phyloP scores from a whole-genome alignment of 495 filamentous ascomycete species.

The Letharia columbiana region DNA sequence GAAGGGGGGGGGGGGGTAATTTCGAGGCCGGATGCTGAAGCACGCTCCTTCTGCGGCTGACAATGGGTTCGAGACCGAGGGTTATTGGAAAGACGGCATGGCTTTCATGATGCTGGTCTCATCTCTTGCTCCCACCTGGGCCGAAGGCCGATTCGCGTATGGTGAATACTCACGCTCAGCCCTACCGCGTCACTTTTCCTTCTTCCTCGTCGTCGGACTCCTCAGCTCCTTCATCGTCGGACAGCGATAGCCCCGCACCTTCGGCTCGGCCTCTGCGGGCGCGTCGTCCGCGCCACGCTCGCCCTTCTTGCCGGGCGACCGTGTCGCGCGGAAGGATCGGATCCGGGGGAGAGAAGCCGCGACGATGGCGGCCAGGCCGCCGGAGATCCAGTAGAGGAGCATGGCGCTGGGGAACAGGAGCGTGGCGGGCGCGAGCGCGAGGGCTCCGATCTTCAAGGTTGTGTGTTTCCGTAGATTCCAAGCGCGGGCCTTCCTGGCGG shows the following conservation, averaged over 20 bases:
- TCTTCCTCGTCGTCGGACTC: constrained; percentile 1
- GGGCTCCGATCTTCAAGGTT: constrained; percentile 31
- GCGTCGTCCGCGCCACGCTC: too few relatives aligned
- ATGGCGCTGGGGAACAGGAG: constrained; percentile 50
- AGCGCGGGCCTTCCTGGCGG: constrained; percentile 17
- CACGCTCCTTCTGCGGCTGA: background rate
- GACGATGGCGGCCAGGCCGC: constrained; percentile 27
- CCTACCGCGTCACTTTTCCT: background rate
- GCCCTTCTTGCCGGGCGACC: background rate
- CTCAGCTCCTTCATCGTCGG: constrained; percentile 9
- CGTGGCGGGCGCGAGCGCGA: constrained; percentile 41
- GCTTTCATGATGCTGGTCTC: background rate
- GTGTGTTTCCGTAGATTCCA: constrained; percentile 19
- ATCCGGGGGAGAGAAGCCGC: background rate
- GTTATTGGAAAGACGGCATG: background rate
- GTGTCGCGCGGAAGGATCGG: background rate
- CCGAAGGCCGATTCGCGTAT: background rate
- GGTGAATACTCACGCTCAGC: background rate
- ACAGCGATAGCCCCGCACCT: constrained; percentile 5
- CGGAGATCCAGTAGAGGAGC: constrained; percentile 64
- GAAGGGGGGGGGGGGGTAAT: background rate
- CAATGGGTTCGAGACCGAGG: background rate
- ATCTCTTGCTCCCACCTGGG: background rate
- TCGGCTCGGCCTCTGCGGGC: background rate
- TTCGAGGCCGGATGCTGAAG: background rate